These are phyloP conservation scores for Phytopythium kandeliae DNA, from an alignment of 352 stramenopile species.

Conservation along the genomic window DNA sequence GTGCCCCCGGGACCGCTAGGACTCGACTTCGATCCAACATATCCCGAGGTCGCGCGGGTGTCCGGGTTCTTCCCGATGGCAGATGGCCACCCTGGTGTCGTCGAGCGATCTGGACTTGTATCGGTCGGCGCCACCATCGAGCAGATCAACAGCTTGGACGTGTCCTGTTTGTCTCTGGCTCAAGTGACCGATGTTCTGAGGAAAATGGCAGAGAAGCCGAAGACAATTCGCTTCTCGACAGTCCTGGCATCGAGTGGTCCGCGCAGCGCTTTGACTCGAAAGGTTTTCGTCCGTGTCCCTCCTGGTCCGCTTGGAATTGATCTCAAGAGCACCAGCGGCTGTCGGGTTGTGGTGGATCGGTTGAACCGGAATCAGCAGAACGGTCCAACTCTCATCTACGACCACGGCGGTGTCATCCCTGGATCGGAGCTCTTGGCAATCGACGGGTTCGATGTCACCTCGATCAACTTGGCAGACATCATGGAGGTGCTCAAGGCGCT, in stretches of 20 bases:
- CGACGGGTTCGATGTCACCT: constrained; percentile 37
- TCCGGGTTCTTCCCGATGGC: constrained; percentile 33
- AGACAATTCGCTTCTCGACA: constrained; percentile 29
- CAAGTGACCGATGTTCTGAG: constrained; percentile 35
- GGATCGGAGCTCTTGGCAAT: constrained; percentile 46
- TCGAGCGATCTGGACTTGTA: constrained; percentile 31
- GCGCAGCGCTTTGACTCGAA: constrained; percentile 15
- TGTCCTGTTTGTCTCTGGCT: constrained; percentile 37
- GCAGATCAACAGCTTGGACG: constrained; percentile 45
- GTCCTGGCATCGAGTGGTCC: constrained; percentile 1
- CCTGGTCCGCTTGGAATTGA: constrained; percentile 48
- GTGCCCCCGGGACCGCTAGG: constrained; percentile 37
- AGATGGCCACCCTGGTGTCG: constrained; percentile 18
- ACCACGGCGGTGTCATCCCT: constrained; percentile 37
- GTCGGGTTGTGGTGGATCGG: constrained; percentile 38
- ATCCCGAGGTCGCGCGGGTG: constrained; percentile 19
- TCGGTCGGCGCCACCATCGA: constrained; percentile 29
- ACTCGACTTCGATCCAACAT: constrained; percentile 37
- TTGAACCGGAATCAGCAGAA: constrained; percentile 25
- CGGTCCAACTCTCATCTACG: constrained; percentile 30
- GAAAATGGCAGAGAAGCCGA: constrained; percentile 34
- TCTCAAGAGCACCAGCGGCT: constrained; percentile 33
- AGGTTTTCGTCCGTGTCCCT: constrained; percentile 29
- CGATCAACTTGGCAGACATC: constrained; percentile 27
- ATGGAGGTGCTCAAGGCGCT: constrained; percentile 33